A percentile compares a stretch with the other conserved stretches of the same genome.
These are phyloP conservation scores for Remersonia thermophila DNA, from an alignment of 2,329 filamentous ascomycete genomes.

Conservation along the genomic window DNA sequence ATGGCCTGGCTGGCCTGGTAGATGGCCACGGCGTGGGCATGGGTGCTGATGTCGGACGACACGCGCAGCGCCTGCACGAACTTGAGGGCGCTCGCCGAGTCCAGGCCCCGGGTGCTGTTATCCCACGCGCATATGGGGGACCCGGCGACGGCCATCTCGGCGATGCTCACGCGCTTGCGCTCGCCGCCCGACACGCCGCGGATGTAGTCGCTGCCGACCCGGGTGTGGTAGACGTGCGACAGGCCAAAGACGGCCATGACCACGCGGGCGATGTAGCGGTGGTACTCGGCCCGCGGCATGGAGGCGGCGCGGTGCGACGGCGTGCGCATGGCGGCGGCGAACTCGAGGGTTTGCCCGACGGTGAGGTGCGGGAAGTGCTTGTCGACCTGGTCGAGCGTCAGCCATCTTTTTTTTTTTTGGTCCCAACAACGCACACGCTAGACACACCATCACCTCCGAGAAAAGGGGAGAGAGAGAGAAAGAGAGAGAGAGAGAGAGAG, in stretches of 20 bases:
- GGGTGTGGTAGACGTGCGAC: conserved; percentile 58
- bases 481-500: no score
- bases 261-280: conserved; percentile 50
- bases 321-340: conserved; percentile 57
- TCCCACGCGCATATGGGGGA: conserved; percentile 13
- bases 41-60: conserved; percentile 59
- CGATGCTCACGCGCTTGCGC: conserved; percentile 70
- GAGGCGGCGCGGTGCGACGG: conserved; percentile 52
- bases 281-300: conserved; percentile 47
- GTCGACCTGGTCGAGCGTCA: conserved; percentile 42
- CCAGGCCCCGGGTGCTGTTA: conserved; percentile 52
- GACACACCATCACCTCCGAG: no score
- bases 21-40: conserved; percentile 51
- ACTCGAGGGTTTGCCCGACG: conserved; percentile 60
- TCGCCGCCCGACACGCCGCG: conserved; percentile 61
- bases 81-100: conserved; percentile 60
- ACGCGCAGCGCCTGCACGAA: conserved; percentile 57
- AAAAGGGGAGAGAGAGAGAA: no score
- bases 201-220: conserved; percentile 63
- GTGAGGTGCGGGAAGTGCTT: conserved; percentile 68
- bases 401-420: no score
- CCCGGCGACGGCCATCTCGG: conserved; percentile 36
- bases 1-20: conserved; percentile 36
- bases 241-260: conserved; percentile 63
- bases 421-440: no score